Evolutionary conservation across 345 rosid species (phyloP).

Genomic region (Dimocarpus longan): DNA sequence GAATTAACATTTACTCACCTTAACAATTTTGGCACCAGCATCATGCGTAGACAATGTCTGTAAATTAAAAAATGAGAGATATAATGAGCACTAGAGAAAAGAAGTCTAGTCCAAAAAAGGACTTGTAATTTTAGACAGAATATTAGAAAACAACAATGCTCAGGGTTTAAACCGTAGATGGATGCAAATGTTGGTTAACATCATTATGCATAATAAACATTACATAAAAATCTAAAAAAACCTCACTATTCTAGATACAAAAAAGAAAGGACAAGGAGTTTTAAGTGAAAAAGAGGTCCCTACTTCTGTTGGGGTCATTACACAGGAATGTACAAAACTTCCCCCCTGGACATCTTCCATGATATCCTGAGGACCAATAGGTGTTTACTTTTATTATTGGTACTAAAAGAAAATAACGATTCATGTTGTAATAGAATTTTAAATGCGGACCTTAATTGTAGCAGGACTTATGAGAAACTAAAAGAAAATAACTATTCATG

Average conservation of each 20-base stretch:
- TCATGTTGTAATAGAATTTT: not conserved
- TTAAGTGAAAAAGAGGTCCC: slow-evolving; percentile 17
- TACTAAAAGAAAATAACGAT: not conserved
- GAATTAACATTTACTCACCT: slow-evolving; percentile 34
- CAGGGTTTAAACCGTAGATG: not conserved
- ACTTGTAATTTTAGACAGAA: not conserved
- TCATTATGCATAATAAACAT: not conserved
- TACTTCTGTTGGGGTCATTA: slow-evolving; percentile 73
- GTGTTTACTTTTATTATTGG: not conserved
- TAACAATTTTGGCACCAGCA: slow-evolving; percentile 58
- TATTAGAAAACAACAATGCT: not conserved
- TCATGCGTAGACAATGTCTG: slow-evolving; percentile 58
- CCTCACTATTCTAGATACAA: not conserved
- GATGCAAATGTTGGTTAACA: not conserved
- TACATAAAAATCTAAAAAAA: not conserved
- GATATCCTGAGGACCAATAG: slow-evolving; percentile 41
- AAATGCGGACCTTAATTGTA: slow-evolving; percentile 39
- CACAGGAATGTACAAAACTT: slow-evolving; percentile 57
- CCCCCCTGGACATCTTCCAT: slow-evolving; percentile 35
- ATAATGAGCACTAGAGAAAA: not conserved
- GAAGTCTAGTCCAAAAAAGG: not conserved
- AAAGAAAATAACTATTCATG: no score
- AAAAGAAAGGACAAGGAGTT: no score
- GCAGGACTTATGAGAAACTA: slow-evolving; percentile 69
- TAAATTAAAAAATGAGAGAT: not conserved